phyloP scores from a whole-genome alignment of 805 yeast species.

The Yarrowia sp. region DNA sequence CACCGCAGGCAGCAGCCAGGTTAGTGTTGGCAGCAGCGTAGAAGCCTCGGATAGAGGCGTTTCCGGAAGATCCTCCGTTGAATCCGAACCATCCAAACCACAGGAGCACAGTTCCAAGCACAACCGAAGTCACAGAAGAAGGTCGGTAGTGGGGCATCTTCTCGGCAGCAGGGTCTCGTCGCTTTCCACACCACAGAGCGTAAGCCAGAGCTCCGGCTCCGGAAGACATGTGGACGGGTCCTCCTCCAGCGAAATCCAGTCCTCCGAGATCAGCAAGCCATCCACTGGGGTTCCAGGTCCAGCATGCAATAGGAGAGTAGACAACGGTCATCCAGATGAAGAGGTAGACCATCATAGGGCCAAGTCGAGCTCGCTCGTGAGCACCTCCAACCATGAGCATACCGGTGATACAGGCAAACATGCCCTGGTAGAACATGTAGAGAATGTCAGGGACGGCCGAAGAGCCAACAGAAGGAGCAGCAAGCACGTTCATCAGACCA shows the following conservation, averaged over 20 bases:
- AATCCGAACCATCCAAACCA: conserved; percentile 99
- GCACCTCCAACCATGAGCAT: conserved; percentile 97
- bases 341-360: conserved; percentile 93
- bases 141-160: conserved; percentile 89
- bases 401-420: conserved; percentile 94
- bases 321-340: conserved; percentile 94
- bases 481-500: conserved; percentile 76
- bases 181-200: conserved; percentile 87
- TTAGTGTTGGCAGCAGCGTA: conserved; percentile 92
- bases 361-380: conserved; percentile 92
- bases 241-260: conserved; percentile 97
- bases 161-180: conserved; percentile 63
- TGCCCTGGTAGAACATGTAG: conserved; percentile 89
- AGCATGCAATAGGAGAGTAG: conserved; percentile 92
- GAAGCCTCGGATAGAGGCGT: conserved; percentile 89
- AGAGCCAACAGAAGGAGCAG: conserved; percentile 64
- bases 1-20: conserved; percentile 91
- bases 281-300: conserved; percentile 96
- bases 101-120: conserved; percentile 86
- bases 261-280: conserved; percentile 85
- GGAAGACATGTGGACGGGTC: conserved; percentile 93
- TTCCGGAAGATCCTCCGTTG: conserved; percentile 98
- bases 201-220: conserved; percentile 95
- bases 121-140: conserved; percentile 86
- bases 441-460: conserved; percentile 81